Evolutionary conservation across 805 yeast species (phyloP).

Genomic region (Cyberlindnera xishuangbannaensis): DNA sequence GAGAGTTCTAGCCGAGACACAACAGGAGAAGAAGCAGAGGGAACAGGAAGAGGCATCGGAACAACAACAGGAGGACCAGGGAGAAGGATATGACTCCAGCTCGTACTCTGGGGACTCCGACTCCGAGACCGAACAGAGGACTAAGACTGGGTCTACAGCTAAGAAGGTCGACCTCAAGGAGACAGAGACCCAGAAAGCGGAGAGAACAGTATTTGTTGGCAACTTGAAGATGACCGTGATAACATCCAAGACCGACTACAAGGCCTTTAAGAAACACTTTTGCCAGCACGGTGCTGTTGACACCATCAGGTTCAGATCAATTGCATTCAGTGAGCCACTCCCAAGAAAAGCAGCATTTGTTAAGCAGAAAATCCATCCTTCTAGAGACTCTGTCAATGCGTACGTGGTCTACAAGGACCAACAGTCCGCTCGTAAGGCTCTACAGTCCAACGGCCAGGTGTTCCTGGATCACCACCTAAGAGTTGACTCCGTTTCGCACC

Average conservation of each 20-base stretch:
- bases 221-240: constrained; percentile 67
- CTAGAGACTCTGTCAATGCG: constrained; percentile 80
- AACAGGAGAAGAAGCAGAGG: constrained; percentile 71
- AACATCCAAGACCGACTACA: constrained; percentile 53
- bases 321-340: constrained; percentile 78
- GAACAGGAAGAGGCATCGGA: constrained; percentile 26
- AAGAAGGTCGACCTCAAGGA: constrained; percentile 55
- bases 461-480: constrained; percentile 74
- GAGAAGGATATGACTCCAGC: constrained; percentile 22
- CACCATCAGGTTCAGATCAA: constrained; percentile 86
- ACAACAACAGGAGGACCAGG: constrained; percentile 18
- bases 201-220: constrained; percentile 82
- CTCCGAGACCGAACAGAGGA: no score
- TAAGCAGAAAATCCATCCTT: constrained; percentile 67
- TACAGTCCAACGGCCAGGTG: constrained; percentile 56
- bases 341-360: constrained; percentile 92
- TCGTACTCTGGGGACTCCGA: no score
- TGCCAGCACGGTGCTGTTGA: constrained; percentile 37
- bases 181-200: constrained; percentile 75
- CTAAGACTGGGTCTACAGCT: no score
- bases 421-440: constrained; percentile 37
- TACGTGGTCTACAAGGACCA: constrained; percentile 72
- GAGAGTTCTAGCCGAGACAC: constrained; percentile 92
- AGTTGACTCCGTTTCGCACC: constrained; percentile 92
- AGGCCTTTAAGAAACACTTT: constrained; percentile 62